Percentiles rank a stretch among this genome's conserved stretches.
These are phyloP conservation scores for Ogataea minuta DNA, from an alignment of 805 yeast species.

Conservation along the genomic window DNA sequence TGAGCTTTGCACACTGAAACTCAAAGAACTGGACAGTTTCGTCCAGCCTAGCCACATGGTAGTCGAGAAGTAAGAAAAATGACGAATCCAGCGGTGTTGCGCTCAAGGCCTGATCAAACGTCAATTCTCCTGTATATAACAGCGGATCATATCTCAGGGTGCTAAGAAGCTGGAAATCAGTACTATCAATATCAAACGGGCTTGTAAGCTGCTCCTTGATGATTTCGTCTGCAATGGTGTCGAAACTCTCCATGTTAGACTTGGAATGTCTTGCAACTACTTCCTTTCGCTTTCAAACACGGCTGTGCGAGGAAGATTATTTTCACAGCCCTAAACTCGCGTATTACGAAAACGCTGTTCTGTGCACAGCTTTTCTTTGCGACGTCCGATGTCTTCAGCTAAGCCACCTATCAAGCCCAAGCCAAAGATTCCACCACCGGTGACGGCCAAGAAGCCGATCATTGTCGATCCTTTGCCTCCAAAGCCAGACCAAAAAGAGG, in stretches of 20 bases:
- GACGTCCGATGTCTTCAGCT: conserved; percentile 19
- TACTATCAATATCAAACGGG: conserved; percentile 16
- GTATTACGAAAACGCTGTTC: conserved; percentile 5
- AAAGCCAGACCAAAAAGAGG: not conserved
- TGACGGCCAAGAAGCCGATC: conserved; percentile 27
- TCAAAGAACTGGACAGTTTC: conserved; percentile 55
- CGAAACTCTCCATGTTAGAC: conserved; percentile 2
- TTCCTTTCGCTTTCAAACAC: conserved; percentile 7
- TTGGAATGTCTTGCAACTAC: not conserved
- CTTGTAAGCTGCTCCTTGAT: conserved; percentile 11
- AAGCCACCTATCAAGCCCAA: conserved; percentile 35
- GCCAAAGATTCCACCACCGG: conserved; percentile 32
- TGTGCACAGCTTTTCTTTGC: conserved; percentile 1
- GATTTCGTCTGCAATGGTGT: conserved; percentile 7
- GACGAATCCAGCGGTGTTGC: conserved; percentile 27
- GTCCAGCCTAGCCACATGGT: conserved; percentile 61
- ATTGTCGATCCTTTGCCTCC: conserved; percentile 3
- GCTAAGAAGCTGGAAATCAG: conserved; percentile 55
- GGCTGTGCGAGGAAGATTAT: conserved; percentile 9
- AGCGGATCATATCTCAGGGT: conserved; percentile 76
- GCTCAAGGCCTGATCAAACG: conserved; percentile 26
- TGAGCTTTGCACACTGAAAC: conserved; percentile 37
- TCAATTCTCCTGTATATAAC: conserved; percentile 33
- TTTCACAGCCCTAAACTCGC: conserved; percentile 7
- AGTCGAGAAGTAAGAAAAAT: conserved; percentile 59